Conservation (phyloP, 306 rosid genomes). For the Arachis stenosperma region DNA sequence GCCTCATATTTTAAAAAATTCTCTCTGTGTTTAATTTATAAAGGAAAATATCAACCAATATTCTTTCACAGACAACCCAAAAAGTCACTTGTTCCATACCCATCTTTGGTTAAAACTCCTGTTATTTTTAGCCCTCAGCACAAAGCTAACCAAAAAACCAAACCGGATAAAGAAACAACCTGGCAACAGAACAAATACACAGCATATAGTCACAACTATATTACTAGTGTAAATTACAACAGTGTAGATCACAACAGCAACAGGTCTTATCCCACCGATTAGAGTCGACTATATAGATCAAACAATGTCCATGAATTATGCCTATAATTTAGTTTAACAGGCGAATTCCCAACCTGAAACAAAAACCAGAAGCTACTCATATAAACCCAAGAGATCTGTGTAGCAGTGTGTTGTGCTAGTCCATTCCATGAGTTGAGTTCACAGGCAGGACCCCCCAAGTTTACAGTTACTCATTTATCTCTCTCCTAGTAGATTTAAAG, state of each 20-base stretch:
- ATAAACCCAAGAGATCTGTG: slow-evolving; percentile 36
- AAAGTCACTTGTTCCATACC: slow-evolving; percentile 29
- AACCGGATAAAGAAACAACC: slow-evolving; percentile 2
- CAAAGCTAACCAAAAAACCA: slow-evolving; percentile 26
- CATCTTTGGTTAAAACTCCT: neutral
- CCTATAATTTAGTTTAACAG: slow-evolving; percentile 6
- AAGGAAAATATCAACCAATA: slow-evolving; percentile 9
- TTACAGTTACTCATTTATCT: slow-evolving; percentile 25
- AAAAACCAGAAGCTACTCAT: slow-evolving; percentile 31
- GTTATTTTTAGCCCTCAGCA: slow-evolving; percentile 5
- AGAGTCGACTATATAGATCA: no score
- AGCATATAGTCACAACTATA: slow-evolving; percentile 8
- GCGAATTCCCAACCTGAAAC: slow-evolving; percentile 38
- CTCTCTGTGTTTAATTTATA: neutral
- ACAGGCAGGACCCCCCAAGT: slow-evolving; percentile 48
- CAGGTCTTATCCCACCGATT: no score
- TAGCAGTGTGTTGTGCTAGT: slow-evolving; percentile 28
- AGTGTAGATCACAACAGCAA: neutral
- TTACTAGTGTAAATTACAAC: neutral
- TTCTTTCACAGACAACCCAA: slow-evolving; percentile 10
- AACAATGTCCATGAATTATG: no score
- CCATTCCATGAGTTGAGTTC: slow-evolving; percentile 41
- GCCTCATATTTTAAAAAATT: slow-evolving; percentile 4
- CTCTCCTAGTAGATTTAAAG: slow-evolving; percentile 34
- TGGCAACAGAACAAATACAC: slow-evolving; percentile 19